A percentile compares a stretch with the other conserved stretches of the same genome.
Evolutionary conservation across 2,329 filamentous ascomycete genomes (phyloP).

Genomic region (Tolypocladium tropicale): DNA sequence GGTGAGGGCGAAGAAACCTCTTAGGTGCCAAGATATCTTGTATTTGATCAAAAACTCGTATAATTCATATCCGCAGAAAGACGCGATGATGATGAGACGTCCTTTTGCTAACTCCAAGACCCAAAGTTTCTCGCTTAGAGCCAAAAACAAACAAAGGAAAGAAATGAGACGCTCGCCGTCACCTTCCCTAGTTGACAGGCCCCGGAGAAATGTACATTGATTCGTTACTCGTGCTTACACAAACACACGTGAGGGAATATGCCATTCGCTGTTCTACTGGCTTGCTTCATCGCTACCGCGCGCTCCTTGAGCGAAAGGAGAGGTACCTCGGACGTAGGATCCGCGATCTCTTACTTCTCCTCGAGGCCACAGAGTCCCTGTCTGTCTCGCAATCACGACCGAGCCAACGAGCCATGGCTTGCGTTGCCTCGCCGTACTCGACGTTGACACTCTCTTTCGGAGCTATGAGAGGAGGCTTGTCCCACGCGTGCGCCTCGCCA

Average conservation of each 20-base stretch:
- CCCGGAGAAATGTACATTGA: background rate
- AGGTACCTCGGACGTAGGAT: slow-evolving; percentile 21
- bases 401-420: slow-evolving; percentile 30
- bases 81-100: background rate
- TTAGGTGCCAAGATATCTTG: no score
- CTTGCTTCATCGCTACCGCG: slow-evolving; percentile 9
- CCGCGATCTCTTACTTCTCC: slow-evolving; percentile 19
- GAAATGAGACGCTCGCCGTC: background rate
- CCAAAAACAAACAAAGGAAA: no score
- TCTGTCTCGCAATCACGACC: slow-evolving; percentile 26
- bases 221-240: background rate
- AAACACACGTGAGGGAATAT: background rate
- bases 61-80: background rate
- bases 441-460: slow-evolving; percentile 32
- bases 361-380: slow-evolving; percentile 22
- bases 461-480: slow-evolving; percentile 33
- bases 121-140: no score
- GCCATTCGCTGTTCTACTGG: background rate
- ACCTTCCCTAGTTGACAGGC: background rate
- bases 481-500: slow-evolving; percentile 37
- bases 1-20: no score
- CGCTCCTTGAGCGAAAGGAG: slow-evolving; percentile 20
- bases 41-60: no score
- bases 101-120: background rate
- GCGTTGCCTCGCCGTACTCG: slow-evolving; percentile 35